Evolutionary conservation across 2,329 filamentous ascomycete species (phyloP).

Genomic region (Penicillium expansum): DNA sequence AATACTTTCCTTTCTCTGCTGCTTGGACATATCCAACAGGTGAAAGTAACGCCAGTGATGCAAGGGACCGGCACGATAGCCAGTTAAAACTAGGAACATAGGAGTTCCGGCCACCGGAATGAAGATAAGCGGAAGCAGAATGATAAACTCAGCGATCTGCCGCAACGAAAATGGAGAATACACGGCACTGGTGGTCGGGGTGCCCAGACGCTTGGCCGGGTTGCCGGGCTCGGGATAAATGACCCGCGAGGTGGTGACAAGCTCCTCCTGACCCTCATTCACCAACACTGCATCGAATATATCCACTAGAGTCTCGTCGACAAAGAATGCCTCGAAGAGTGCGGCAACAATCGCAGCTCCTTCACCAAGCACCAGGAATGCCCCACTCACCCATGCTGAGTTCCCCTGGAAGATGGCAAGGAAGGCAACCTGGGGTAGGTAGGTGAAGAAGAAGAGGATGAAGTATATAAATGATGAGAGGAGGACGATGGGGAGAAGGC

Average conservation of each 20-base stretch:
- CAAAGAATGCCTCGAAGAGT: constrained; percentile 77
- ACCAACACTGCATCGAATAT: constrained; percentile 84
- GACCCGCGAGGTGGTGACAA: constrained; percentile 66
- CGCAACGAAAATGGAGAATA: constrained; percentile 87
- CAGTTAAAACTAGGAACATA: constrained; percentile 83
- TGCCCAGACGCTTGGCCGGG: constrained; percentile 76
- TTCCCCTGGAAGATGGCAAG: constrained; percentile 83
- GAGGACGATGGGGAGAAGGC: constrained; percentile 75
- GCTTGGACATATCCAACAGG: constrained; percentile 69
- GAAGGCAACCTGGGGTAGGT: constrained; percentile 84
- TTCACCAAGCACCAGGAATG: constrained; percentile 74
- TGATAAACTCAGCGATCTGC: constrained; percentile 82
- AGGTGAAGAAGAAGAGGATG: constrained; percentile 84
- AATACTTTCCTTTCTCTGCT: constrained; percentile 69
- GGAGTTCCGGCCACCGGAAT: constrained; percentile 79
- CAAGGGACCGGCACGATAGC: constrained; percentile 80
- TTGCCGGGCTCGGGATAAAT: constrained; percentile 66
- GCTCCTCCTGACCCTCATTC: constrained; percentile 65
- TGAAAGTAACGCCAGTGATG: constrained; percentile 91
- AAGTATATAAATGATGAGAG: constrained; percentile 79
- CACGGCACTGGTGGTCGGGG: constrained; percentile 70
- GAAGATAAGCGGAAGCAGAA: constrained; percentile 80
- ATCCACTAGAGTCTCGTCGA: constrained; percentile 74
- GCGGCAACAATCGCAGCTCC: constrained; percentile 60
- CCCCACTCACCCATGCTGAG: constrained; percentile 85